Conservation (phyloP, 768 basidiomycete genomes). For the Rhizopogon sp. region DNA sequence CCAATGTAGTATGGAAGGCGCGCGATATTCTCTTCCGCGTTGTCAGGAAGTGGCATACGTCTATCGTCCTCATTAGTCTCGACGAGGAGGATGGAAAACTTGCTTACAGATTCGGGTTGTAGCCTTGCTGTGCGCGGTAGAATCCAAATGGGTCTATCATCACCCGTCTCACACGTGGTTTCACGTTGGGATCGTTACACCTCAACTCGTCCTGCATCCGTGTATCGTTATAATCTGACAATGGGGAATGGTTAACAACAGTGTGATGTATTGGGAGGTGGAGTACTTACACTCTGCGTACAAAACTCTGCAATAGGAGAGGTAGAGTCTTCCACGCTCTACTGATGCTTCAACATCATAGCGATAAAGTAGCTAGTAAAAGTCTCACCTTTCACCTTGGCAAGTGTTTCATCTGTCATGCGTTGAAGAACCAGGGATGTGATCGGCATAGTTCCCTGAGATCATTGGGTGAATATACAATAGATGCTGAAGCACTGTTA, state of each 20-base stretch:
- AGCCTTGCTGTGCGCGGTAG: background rate
- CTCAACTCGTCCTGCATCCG: background rate
- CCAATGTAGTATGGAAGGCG: background rate
- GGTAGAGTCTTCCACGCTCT: background rate
- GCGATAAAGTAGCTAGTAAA: no score
- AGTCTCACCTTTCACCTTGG: background rate
- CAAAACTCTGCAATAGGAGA: background rate
- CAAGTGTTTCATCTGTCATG: background rate
- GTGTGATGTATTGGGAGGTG: background rate
- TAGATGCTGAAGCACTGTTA: background rate
- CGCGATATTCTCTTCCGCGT: background rate
- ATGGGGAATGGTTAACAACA: background rate
- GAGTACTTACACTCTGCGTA: background rate
- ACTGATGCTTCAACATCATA: background rate
- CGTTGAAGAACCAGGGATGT: background rate
- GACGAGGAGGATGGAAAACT: background rate
- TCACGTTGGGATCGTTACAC: background rate
- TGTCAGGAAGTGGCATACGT: background rate
- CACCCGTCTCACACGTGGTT: background rate
- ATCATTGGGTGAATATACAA: background rate
- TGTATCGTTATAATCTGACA: background rate
- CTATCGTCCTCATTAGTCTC: background rate
- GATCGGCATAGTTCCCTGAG: background rate
- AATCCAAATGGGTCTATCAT: background rate
- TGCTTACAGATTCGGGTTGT: background rate